These are phyloP conservation scores for Paxillus involutus DNA, from an alignment of 768 basidiomycete genomes.

Conservation along the genomic window DNA sequence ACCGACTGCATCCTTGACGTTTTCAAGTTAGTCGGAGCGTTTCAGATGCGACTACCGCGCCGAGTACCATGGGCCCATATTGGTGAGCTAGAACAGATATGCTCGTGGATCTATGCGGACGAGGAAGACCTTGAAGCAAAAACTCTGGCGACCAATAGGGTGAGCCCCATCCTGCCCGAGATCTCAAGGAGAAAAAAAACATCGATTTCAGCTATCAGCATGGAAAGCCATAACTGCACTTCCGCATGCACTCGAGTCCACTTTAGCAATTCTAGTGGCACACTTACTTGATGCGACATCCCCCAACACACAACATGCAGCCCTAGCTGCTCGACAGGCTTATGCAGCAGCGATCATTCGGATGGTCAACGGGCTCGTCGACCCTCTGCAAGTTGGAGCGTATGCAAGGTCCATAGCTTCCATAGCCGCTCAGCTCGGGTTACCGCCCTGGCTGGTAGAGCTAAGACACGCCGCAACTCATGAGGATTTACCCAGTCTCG, in stretches of 20 bases:
- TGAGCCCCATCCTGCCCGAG: constrained; percentile 32
- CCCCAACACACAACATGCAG: constrained; percentile 14
- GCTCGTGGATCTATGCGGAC: constrained; percentile 71
- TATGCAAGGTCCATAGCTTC: constrained; percentile 91
- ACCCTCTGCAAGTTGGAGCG: constrained; percentile 85
- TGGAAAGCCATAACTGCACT: constrained; percentile 75
- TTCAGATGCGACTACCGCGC: constrained; percentile 67
- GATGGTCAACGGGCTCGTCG: constrained; percentile 93
- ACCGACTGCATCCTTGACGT: neutral
- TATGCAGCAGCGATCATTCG: constrained; percentile 83
- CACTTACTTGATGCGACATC: constrained; percentile 52
- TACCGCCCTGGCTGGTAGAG: constrained; percentile 90
- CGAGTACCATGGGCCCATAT: constrained; percentile 77
- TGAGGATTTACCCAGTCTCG: constrained; percentile 87
- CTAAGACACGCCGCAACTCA: constrained; percentile 95
- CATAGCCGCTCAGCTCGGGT: constrained; percentile 81
- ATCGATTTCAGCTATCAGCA: constrained; percentile 59
- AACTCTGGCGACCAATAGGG: constrained; percentile 60
- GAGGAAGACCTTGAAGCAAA: constrained; percentile 59
- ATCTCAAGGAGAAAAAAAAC: constrained; percentile 7
- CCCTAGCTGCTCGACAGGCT: constrained; percentile 65
- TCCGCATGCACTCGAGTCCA: constrained; percentile 81
- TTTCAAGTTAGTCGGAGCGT: neutral
- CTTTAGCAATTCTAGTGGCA: constrained; percentile 59
- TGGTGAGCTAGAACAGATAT: constrained; percentile 72